Evolutionary conservation across 116 monocot species (phyloP).

Genomic region (Trichopus zeylanicus): DNA sequence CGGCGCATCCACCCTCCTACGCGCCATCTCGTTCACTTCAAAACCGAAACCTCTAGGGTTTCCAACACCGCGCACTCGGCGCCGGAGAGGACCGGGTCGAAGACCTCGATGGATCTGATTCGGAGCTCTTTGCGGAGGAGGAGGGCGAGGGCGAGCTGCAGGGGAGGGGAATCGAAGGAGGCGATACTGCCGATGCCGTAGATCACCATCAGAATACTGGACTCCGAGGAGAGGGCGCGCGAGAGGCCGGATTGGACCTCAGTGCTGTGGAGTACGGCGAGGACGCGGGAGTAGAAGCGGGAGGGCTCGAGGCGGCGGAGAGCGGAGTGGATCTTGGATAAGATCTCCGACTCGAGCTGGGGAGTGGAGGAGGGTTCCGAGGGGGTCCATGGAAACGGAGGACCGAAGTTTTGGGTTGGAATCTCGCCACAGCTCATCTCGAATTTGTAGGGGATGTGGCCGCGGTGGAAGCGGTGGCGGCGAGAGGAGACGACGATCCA

Average conservation of each 20-base stretch:
- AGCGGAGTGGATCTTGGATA: background rate
- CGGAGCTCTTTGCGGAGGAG: conserved; percentile 33
- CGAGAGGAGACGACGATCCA: conserved; percentile 6
- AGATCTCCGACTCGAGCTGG: background rate
- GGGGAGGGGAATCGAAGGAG: conserved; percentile 37
- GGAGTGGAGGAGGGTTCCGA: background rate
- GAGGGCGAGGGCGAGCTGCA: conserved; percentile 69
- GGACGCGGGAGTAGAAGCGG: conserved; percentile 4
- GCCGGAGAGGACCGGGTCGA: conserved; percentile 74
- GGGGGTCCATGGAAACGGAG: conserved; percentile 7
- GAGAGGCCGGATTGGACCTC: background rate
- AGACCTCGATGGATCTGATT: conserved; percentile 35
- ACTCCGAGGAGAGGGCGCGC: background rate
- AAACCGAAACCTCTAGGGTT: conserved; percentile 33
- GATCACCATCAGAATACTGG: conserved; percentile 29
- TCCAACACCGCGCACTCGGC: conserved; percentile 48
- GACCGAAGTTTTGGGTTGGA: too few species aligned
- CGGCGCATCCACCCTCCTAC: conserved; percentile 33
- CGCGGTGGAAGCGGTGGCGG: background rate
- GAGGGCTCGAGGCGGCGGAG: background rate
- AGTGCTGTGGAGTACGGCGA: background rate
- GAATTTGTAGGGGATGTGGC: background rate
- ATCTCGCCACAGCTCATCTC: too few species aligned
- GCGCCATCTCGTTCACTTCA: conserved; percentile 39
- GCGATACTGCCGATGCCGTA: conserved; percentile 88